Evolutionary conservation across 768 basidiomycete genomes (phyloP), one percentile per base, ranked within the genome.

Genomic region (Sporobolomyces pararoseus): DNA sequence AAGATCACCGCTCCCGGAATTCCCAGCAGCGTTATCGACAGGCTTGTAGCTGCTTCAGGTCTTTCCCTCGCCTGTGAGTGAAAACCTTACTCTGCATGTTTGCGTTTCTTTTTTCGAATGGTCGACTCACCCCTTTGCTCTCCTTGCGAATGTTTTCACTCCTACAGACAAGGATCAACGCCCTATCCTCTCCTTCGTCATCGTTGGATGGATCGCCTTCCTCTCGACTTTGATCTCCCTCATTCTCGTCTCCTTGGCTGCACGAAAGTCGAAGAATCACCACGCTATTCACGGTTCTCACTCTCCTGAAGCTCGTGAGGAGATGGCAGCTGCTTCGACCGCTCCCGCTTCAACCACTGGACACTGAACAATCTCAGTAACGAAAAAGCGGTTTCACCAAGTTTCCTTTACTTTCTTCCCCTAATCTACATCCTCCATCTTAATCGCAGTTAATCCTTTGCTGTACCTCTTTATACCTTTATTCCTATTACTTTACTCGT

Each of bases 221-320:
- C 59, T 66, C 34, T 65, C 63, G 17, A 65, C 64, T n/a, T 19
- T 58, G 32, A 54, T 73, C 47, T 63, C 59, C 46, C 59, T 72
- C 63, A 37, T 73, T 16, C 67, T 73, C 60, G 67, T 69, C 12
- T 65, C 63, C 27, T 44, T 65, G 42, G 67, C 67, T 0, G 71
- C 71, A 4, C 67, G 71, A 39, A 61, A 73, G 32, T 59, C 67
- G n/a, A 65, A 65, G 59, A 73, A 73, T 59, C 39, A 73, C 67
- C 67, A 68, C 47, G 23, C 52, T 23, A 53, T 57, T 52, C 17
- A 44, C 52, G 59, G 63, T 4, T 12, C 32, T 17, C 25, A 59
- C 46, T 25, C 54, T 19, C 32, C 42, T n/a, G 54, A 49, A 13
- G 39, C 31, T 23, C 31, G 23, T n/a, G 32, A 50, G 6, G 34